Percentiles rank a stretch among this genome's conserved stretches.
phyloP scores from a whole-genome alignment of 176 grass and related monocot species.

The Hordeum marinum region DNA sequence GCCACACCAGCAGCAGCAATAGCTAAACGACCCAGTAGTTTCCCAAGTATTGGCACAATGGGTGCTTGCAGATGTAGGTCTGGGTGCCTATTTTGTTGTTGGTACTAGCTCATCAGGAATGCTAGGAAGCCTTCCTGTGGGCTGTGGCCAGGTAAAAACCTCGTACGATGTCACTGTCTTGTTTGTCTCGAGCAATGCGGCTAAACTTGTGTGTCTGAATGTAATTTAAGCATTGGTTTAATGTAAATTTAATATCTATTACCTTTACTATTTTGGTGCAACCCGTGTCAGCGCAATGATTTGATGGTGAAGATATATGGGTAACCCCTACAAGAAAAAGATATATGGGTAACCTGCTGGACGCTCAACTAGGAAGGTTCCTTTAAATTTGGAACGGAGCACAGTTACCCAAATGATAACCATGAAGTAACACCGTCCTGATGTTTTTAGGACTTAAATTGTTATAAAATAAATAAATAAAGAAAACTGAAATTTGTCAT shows the following conservation, averaged over 20 bases:
- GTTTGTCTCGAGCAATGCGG: neutral
- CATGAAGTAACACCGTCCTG: too few relatives aligned
- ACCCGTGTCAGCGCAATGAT: neutral
- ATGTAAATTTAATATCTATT: conserved; percentile 33
- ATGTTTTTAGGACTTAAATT: too few relatives aligned
- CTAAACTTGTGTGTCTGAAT: neutral
- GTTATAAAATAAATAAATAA: too few relatives aligned
- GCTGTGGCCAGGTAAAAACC: conserved; percentile 1
- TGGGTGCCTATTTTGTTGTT: neutral
- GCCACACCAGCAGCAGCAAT: conserved; percentile 29
- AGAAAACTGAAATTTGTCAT: too few relatives aligned
- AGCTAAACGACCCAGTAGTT: conserved; percentile 22
- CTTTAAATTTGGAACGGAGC: too few relatives aligned
- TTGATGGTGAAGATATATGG: neutral
- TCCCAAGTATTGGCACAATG: neutral
- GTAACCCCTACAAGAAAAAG: too few relatives aligned
- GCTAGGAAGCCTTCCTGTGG: conserved; percentile 1
- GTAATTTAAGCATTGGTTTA: conserved; percentile 6
- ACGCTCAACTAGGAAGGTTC: too few relatives aligned
- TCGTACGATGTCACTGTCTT: neutral
- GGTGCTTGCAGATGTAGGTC: neutral
- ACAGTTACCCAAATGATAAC: too few relatives aligned
- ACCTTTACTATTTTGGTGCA: neutral
- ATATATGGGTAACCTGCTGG: too few relatives aligned
- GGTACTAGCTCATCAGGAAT: neutral